These are phyloP conservation scores for Pouteria glomerata DNA, from an alignment of 148 eudicot genomes.

Conservation along the genomic window DNA sequence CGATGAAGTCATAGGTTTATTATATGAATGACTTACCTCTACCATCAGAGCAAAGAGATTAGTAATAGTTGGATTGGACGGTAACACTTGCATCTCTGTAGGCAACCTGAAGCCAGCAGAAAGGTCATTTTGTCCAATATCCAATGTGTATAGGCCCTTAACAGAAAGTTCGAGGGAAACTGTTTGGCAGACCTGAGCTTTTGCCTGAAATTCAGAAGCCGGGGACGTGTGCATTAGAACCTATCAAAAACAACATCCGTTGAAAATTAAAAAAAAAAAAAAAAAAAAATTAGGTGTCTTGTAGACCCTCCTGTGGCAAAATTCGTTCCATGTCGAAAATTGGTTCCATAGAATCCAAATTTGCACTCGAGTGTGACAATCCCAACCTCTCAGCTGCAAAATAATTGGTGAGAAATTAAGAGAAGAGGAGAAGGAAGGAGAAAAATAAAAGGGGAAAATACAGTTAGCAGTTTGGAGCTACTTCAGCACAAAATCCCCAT, in stretches of 20 bases:
- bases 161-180: background rate
- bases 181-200: background rate
- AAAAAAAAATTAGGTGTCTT: too few species aligned
- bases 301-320: background rate
- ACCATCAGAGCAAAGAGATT: slow-evolving; percentile 13
- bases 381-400: background rate
- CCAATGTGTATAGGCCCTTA: too few species aligned
- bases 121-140: slow-evolving; percentile 32
- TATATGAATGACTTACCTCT: slow-evolving; percentile 20
- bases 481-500: too few species aligned
- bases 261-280: too few species aligned
- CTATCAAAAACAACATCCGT: background rate
- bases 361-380: background rate
- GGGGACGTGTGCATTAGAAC: background rate
- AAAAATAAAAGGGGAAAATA: too few species aligned
- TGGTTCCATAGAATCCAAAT: background rate
- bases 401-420: too few species aligned
- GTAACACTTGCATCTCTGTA: slow-evolving; percentile 11
- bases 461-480: too few species aligned
- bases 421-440: too few species aligned
- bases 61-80: slow-evolving; percentile 15
- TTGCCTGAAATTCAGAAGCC: background rate
- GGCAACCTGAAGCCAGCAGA: slow-evolving; percentile 8
- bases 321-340: background rate
- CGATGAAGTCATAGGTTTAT: too few species aligned